These are phyloP conservation scores for Exophiala sp. DNA, from an alignment of 2,329 filamentous ascomycete species.

Conservation along the genomic window DNA sequence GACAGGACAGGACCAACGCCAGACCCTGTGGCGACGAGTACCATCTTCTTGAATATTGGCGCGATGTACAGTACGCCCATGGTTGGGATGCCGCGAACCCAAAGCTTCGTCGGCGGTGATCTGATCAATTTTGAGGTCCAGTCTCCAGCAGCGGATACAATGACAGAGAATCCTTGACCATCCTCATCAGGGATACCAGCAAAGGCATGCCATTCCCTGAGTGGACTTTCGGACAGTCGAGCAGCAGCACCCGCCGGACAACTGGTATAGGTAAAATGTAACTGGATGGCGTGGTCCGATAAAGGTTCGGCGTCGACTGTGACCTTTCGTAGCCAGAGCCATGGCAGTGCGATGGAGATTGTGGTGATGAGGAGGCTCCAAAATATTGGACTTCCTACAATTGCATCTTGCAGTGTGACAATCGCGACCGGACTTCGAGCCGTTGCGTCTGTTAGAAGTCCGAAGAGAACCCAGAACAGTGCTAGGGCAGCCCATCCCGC, in stretches of 20 bases:
- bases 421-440: neutral
- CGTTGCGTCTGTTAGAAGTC: conserved; percentile 51
- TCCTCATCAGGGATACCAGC: conserved; percentile 64
- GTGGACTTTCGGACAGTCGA: conserved; percentile 60
- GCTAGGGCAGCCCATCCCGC: conserved; percentile 65
- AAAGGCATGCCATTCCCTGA: conserved; percentile 73
- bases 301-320: conserved; percentile 63
- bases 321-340: conserved; percentile 67
- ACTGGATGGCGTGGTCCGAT: conserved; percentile 67
- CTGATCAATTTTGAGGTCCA: conserved; percentile 67
- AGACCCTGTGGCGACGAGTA: conserved; percentile 69
- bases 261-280: conserved; percentile 64
- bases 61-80: conserved; percentile 67
- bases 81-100: conserved; percentile 65
- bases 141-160: conserved; percentile 71
- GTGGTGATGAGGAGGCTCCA: conserved; percentile 68
- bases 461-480: conserved; percentile 62
- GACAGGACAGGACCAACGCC: conserved; percentile 69
- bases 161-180: conserved; percentile 60
- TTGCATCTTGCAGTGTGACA: conserved; percentile 32
- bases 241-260: conserved; percentile 56
- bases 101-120: conserved; percentile 59
- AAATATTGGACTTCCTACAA: conserved; percentile 51
- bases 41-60: conserved; percentile 61
- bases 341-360: conserved; percentile 65